Base-by-base conservation (phyloP, 2,329 filamentous ascomycete species). In the Mycosphaerella arachidis region DNA sequence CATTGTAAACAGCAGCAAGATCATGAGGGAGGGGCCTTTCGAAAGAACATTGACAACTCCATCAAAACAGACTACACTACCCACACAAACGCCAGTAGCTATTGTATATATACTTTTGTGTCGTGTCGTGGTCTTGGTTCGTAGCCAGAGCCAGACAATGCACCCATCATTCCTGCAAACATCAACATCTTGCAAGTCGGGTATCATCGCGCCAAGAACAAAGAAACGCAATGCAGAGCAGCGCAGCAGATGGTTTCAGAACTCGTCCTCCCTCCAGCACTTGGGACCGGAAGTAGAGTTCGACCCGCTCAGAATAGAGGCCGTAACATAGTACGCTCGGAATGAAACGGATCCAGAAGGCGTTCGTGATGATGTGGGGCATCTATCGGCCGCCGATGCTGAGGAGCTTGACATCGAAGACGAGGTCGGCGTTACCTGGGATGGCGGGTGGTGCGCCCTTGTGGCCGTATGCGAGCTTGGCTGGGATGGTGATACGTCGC, bases 401-500 rank as follows among this genome's bases (percentile, higher is more conserved):
- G 57, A 82, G 73, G 60, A 78, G 73, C 77, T 82, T 82, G 73
- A 82, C 75, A 76, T 99, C 95, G 76, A 99, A 99, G 74, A 89
- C 85, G 76, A 99, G 80, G 68, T 88, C 91, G 76, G 91, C 93
- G 85, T 97, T 97, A 70, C 83, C 84, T 27, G 94, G 94, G 70
- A 99, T 97, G 67, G 89, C 92, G 54, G 91, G 89, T 27, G 90
- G 78, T 63, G 83, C 61, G 30, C 66, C 81, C 80, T 90, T 89
- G 79, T 85, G 92, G 77, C 95, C 94, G 77, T 99, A 99, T 70
- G 89, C 95, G 60, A 93, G 86, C 71, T 88, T 81, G 52, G 94
- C 82, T 52, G 95, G 95, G 71, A 99, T 92, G 64, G 87, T 92
- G 71, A 99, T 83, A 68, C 94, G 88, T 72, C 94, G 91, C 84